Percentiles rank a stretch among this genome's conserved stretches.
Evolutionary conservation across 805 yeast species (phyloP).

Genomic region (Saturnispora dispora): DNA sequence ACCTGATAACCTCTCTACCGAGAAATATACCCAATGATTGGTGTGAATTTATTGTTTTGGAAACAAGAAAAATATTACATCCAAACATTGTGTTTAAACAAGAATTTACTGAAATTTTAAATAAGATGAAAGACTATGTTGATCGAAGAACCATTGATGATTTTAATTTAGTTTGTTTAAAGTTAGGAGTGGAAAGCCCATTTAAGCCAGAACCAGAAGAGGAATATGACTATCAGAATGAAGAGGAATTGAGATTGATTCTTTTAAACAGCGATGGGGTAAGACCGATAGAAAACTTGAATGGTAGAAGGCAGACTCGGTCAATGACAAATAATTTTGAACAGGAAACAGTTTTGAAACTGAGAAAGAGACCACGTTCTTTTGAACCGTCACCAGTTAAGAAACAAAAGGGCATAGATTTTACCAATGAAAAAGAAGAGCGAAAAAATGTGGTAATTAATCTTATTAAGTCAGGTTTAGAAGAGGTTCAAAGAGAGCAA

Average conservation of each 20-base stretch:
- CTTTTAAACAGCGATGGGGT: background rate
- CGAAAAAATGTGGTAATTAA: background rate
- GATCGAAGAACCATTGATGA: background rate
- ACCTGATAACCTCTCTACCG: constrained; percentile 1
- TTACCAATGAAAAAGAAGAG: background rate
- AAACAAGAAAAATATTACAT: background rate
- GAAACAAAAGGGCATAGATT: background rate
- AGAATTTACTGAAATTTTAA: background rate
- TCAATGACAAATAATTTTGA: constrained; percentile 2
- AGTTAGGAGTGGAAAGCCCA: background rate
- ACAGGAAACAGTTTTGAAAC: constrained; percentile 4
- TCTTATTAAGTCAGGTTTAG: background rate
- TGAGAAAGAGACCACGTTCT: constrained; percentile 5
- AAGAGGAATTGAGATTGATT: background rate
- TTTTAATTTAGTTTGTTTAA: background rate
- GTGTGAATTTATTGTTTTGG: background rate
- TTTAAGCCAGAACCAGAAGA: background rate
- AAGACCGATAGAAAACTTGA: background rate
- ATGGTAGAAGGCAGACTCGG: constrained; percentile 4
- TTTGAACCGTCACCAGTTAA: constrained; percentile 6
- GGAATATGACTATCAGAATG: background rate
- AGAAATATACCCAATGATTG: constrained; percentile 5
- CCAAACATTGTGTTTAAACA: background rate
- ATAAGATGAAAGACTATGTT: background rate
- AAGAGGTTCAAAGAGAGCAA: background rate